Base-by-base conservation (phyloP, 495 filamentous ascomycete species). In the Lasiosphaeria ovina region DNA sequence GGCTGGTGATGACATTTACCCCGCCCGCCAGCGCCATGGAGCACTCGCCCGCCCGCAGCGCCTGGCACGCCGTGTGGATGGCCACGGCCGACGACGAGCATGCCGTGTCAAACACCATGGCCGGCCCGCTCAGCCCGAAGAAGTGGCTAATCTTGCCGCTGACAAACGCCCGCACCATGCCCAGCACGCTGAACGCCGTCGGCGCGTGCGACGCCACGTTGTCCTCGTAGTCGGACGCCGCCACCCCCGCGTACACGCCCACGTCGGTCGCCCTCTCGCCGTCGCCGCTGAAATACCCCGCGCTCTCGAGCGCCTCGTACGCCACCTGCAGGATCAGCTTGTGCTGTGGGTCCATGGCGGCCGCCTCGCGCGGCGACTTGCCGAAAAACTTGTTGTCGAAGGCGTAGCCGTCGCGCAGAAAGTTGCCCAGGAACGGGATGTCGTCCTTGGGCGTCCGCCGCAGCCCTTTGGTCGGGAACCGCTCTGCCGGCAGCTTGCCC, bases 221-320 rank as follows among this genome's bases (percentile, higher is more conserved):
- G 62, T 53, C 4, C 49, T 57, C 3, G 57, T 68, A 86, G 4
- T 75, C 72, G 42, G 61, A 57, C 45, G 54, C 49, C 45, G 66
- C 70, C 11, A 68, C 71, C 14, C 74, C 60, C 3, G 60, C 3
- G 38, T 40, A 66, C 11, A 40, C 50, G 14, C 74, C 49, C 54
- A 68, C 67, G 65, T 74, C 17, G 9, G 17, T 24, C 1, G 34
- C 17, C 3, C 24, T 34, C 12, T 31, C 53, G 12, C n/a, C 0
- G 11, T 50, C 33, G 24, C 10, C 8, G 6, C 83, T 79, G 0
- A 89, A 35, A 24, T 61, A 61, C 82, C 65, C 92, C 51, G 85
- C 81, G 63, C 62, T 57, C 67, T 93, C 91, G 2, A 93, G 76
- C 1, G 91, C 91, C 62, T 93, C 87, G 65, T 92, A 93, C 0